Evolutionary conservation across 257 asterid genomes (phyloP).

Genomic region (Solanum gandarillasii): DNA sequence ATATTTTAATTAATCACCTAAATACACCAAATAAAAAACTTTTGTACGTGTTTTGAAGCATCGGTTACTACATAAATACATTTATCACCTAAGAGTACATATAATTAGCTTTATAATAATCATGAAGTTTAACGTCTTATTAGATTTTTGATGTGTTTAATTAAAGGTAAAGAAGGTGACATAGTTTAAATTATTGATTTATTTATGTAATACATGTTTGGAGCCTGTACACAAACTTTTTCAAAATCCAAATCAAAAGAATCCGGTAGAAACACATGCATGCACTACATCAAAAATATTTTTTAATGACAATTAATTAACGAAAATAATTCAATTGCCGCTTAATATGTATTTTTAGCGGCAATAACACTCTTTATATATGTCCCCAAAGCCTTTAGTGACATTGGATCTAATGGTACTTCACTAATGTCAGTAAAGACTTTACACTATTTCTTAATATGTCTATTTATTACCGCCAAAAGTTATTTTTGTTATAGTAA

Average conservation of each 20-base stretch:
- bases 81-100: neutral
- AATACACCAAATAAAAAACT: neutral
- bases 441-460: too few relatives aligned
- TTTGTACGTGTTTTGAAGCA: neutral
- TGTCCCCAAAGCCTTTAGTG: too few relatives aligned
- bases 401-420: too few relatives aligned
- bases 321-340: too few relatives aligned
- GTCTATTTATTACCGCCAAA: too few relatives aligned
- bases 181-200: neutral
- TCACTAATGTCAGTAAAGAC: too few relatives aligned
- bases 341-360: too few relatives aligned
- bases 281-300: too few relatives aligned
- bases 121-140: neutral
- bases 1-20: neutral
- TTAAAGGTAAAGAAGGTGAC: neutral
- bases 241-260: neutral
- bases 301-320: too few relatives aligned
- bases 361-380: too few relatives aligned
- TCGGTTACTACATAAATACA: neutral
- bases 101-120: neutral
- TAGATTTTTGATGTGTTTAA: neutral
- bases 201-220: neutral
- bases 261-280: neutral
- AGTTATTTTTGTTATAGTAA: too few relatives aligned
- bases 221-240: neutral